Percentiles rank a stretch among this genome's conserved stretches.
Conservation (phyloP, 78 protist genomes). For the Dictyostelium citrinum region DNA sequence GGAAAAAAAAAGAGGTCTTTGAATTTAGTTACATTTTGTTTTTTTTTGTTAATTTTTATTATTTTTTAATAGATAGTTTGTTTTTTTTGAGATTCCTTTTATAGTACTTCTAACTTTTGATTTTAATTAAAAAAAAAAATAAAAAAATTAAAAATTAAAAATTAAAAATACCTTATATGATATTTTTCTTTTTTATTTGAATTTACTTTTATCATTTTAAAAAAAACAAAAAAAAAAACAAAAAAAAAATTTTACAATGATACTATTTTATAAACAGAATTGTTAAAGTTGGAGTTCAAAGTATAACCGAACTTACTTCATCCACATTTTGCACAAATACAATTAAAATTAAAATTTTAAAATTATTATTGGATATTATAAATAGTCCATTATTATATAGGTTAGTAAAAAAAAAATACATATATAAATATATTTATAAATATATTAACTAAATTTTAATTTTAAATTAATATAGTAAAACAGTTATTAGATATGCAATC, state of each 20-base stretch:
- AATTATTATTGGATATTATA: conserved; percentile 50
- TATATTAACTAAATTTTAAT: no score
- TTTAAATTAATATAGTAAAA: not conserved
- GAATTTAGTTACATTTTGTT: not conserved
- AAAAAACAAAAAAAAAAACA: not conserved
- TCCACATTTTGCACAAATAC: conserved; percentile 8
- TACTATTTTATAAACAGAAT: not conserved
- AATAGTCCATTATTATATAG: conserved; percentile 48
- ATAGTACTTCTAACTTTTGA: not conserved
- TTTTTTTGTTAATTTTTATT: not conserved
- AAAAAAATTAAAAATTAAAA: not conserved
- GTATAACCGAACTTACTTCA: conserved; percentile 20
- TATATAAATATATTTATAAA: not conserved
- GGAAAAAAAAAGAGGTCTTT: not conserved
- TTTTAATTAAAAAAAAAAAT: not conserved
- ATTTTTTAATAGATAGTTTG: no score
- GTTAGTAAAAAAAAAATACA: not conserved
- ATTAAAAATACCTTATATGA: not conserved
- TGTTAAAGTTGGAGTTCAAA: conserved; percentile 37
- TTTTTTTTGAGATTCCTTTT: not conserved
- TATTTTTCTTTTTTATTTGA: not conserved
- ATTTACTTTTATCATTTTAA: not conserved
- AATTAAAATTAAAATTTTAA: not conserved
- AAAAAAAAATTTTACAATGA: not conserved
- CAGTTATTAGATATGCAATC: conserved; percentile 29